Conservation (phyloP, 805 yeast species). For the Wickerhamiella qilinensis region DNA sequence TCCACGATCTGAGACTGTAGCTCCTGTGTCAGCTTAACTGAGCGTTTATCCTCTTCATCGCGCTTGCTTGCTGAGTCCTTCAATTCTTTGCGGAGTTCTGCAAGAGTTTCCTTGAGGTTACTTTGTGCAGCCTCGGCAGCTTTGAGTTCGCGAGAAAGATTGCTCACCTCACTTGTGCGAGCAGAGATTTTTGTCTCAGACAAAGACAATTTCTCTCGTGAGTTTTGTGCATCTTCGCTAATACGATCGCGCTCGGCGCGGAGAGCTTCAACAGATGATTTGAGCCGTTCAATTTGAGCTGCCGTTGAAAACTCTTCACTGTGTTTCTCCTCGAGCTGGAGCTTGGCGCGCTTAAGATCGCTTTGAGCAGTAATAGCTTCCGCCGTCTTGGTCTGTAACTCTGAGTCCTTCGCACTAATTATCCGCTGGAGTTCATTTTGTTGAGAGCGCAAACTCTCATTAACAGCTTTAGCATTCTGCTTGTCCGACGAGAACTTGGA, state of each 20-base stretch:
- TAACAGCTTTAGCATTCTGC: neutral
- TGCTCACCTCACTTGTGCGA: neutral
- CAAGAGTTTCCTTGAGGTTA: neutral
- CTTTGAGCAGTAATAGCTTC: neutral
- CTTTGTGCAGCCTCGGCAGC: neutral
- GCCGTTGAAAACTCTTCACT: neutral
- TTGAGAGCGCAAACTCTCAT: neutral
- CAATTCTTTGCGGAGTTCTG: neutral
- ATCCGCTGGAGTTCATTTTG: neutral
- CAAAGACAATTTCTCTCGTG: neutral
- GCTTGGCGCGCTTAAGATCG: neutral
- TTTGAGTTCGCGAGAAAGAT: neutral
- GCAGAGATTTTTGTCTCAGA: neutral
- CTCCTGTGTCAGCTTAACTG: neutral
- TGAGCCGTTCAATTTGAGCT: neutral
- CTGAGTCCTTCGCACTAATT: neutral
- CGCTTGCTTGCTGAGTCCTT: too few species aligned
- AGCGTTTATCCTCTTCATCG: neutral
- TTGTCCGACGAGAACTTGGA: too few species aligned
- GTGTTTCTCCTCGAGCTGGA: neutral
- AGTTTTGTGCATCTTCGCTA: too few species aligned
- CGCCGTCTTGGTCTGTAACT: neutral
- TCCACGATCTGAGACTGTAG: neutral
- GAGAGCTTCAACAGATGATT: neutral
- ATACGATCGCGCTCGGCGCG: neutral